Evolutionary conservation across 805 yeast species (phyloP).

Genomic region (Pichia ethanolica): DNA sequence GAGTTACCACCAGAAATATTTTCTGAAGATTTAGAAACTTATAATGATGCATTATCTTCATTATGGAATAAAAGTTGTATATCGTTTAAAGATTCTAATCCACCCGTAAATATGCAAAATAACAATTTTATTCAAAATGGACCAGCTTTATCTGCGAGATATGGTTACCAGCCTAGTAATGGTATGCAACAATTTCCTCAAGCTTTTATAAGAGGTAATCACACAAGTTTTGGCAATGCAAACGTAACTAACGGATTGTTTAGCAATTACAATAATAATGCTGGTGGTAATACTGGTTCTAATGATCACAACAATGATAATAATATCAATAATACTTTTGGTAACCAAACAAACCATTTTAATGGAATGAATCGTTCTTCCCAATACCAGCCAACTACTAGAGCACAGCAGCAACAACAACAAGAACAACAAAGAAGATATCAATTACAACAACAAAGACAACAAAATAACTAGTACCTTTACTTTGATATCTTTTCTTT

Average conservation of each 20-base stretch:
- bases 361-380: conserved; percentile 1
- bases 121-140: neutral
- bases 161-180: neutral
- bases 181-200: neutral
- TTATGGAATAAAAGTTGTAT: conserved; percentile 13
- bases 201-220: conserved; percentile 7
- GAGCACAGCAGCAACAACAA: conserved; percentile 24
- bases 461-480: neutral
- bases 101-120: neutral
- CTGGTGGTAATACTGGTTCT: neutral
- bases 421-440: conserved; percentile 5
- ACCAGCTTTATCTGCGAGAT: conserved; percentile 1
- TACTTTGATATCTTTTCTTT: too few relatives aligned
- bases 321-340: neutral
- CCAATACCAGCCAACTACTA: conserved; percentile 23
- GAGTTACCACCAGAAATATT: conserved; percentile 1
- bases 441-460: conserved; percentile 7
- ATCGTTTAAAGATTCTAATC: neutral
- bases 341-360: conserved; percentile 2
- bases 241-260: neutral
- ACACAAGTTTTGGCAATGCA: conserved; percentile 5
- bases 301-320: neutral
- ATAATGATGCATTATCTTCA: conserved; percentile 3
- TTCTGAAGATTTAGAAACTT: conserved; percentile 3
- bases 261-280: neutral